Conservation (phyloP, 2,329 filamentous ascomycete species). For the Didymella glomerata region DNA sequence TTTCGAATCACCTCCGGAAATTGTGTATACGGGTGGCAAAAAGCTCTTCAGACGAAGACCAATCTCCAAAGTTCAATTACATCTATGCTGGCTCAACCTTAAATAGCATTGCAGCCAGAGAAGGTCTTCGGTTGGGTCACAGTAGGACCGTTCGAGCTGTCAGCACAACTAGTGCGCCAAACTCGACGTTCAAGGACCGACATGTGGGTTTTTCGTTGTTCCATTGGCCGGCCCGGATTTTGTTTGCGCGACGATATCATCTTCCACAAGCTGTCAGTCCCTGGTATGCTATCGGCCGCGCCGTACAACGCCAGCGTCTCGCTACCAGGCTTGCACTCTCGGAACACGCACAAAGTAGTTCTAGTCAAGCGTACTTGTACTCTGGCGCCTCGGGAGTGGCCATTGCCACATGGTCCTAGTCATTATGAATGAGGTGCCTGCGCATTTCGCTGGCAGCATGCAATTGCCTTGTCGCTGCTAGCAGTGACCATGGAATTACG, state of each 20-base stretch:
- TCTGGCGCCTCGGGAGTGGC: neutral
- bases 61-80: neutral
- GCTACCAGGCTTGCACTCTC: constrained; percentile 35
- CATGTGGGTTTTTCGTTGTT: neutral
- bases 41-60: neutral
- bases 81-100: neutral
- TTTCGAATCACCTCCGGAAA: constrained; percentile 27
- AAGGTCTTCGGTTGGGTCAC: neutral
- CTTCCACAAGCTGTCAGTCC: constrained; percentile 20
- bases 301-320: constrained; percentile 44
- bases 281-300: constrained; percentile 43
- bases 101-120: neutral
- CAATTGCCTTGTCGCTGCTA: neutral
- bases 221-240: constrained; percentile 6
- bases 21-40: neutral
- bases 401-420: constrained; percentile 16
- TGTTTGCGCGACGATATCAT: constrained; percentile 9
- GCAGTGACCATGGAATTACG: neutral
- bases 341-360: constrained; percentile 1
- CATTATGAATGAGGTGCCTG: neutral
- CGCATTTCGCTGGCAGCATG: neutral
- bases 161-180: neutral
- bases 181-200: constrained; percentile 3
- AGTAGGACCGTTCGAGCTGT: neutral
- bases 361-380: constrained; percentile 11